phyloP scores from a whole-genome alignment of 2,329 filamentous ascomycete genomes.

The Tolypocladium nubicola region DNA sequence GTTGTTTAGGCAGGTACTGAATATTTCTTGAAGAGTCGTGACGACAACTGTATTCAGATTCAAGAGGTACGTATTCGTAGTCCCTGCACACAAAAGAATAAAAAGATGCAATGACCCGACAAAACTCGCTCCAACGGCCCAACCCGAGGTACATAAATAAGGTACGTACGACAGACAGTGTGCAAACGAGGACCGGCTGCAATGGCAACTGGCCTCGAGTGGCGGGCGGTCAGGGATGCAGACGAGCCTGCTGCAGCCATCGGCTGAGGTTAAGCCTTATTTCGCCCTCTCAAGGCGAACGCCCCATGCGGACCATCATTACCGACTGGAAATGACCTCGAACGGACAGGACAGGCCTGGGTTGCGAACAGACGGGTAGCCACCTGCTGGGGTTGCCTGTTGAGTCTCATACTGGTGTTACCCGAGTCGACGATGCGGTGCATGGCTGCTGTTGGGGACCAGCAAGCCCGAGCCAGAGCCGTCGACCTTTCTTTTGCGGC shows the following conservation, averaged over 20 bases:
- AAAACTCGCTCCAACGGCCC: not conserved
- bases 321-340: constrained; percentile 1
- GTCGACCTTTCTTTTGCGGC: not conserved
- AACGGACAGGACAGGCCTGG: not conserved
- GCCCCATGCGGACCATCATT: not conserved
- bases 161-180: not conserved
- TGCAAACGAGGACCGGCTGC: not conserved
- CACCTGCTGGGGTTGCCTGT: not conserved
- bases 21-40: not conserved
- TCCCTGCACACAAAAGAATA: not conserved
- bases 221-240: not conserved
- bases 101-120: not conserved
- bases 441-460: not conserved
- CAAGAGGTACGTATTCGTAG: not conserved
- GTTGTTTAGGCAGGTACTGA: not conserved
- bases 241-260: not conserved
- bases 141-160: not conserved
- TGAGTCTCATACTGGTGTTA: not conserved
- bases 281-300: not conserved
- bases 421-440: not conserved
- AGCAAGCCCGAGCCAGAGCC: not conserved
- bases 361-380: not conserved
- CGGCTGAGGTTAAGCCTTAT: not conserved
- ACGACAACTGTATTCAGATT: not conserved
- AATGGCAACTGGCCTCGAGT: too few relatives aligned